Evolutionary conservation across 1,284 basidiomycete genomes (phyloP).

Genomic region (Termitomyces sp.): DNA sequence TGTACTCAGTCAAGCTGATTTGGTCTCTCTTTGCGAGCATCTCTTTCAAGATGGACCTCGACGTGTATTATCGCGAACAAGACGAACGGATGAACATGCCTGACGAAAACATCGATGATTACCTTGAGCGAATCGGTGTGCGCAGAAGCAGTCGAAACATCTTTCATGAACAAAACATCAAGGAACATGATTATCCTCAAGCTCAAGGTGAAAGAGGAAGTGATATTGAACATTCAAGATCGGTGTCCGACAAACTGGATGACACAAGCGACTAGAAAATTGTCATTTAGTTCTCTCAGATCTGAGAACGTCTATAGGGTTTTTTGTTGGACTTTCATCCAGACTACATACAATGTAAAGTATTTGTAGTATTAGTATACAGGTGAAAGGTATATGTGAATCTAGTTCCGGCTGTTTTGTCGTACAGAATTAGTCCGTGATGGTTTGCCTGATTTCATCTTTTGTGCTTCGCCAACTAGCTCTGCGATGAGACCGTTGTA

Average conservation of each 20-base stretch:
- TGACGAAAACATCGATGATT: conserved; percentile 39
- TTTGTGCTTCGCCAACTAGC: conserved; percentile 78
- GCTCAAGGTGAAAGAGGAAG: not conserved
- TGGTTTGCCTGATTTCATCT: conserved; percentile 61
- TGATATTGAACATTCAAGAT: not conserved
- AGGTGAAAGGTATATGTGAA: conserved; percentile 1
- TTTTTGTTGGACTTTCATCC: not conserved
- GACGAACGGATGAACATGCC: conserved; percentile 48
- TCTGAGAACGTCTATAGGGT: not conserved
- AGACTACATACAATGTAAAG: not conserved
- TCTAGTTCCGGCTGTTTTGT: conserved; percentile 42
- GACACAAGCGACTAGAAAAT: not conserved
- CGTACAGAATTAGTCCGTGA: conserved; percentile 36
- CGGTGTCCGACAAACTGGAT: not conserved
- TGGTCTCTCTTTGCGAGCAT: not conserved
- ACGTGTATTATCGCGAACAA: conserved; percentile 49
- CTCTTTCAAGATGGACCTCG: conserved; percentile 30
- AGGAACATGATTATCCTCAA: not conserved
- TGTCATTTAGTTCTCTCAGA: not conserved
- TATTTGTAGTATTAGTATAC: not conserved
- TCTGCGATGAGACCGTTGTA: conserved; percentile 80
- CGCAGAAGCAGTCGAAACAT: conserved; percentile 5
- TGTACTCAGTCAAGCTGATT: no score
- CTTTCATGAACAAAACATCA: conserved; percentile 1
- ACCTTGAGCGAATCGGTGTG: conserved; percentile 24